These are phyloP conservation scores for Ophiocordyceps camponoti-saundersi DNA, from an alignment of 2,329 filamentous ascomycete species.

Conservation along the genomic window DNA sequence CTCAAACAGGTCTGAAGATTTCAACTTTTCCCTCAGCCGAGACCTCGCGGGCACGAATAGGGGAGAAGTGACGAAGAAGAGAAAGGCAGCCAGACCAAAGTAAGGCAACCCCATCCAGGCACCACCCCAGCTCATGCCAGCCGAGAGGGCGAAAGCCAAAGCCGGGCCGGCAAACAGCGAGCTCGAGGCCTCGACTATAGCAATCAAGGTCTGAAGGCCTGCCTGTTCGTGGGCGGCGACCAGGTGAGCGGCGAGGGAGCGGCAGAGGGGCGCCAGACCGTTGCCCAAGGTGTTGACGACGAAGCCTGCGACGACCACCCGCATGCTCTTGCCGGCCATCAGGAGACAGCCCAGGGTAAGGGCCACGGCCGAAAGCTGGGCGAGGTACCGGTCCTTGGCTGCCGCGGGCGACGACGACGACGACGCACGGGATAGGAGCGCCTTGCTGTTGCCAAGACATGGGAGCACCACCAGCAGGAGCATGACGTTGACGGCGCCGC, in stretches of 20 bases:
- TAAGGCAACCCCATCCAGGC: slow-evolving; percentile 11
- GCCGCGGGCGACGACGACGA: no score
- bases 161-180: slow-evolving; percentile 9
- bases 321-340: slow-evolving; percentile 5
- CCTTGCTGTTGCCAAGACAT: slow-evolving; percentile 2
- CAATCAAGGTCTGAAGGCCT: slow-evolving; percentile 12
- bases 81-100: slow-evolving; percentile 2
- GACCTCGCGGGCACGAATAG: background rate
- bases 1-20: background rate
- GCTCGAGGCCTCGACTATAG: slow-evolving; percentile 10
- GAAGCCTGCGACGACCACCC: slow-evolving; percentile 7
- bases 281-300: slow-evolving; percentile 7
- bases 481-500: slow-evolving; percentile 7
- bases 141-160: slow-evolving; percentile 10
- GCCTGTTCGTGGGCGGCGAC: slow-evolving; percentile 7
- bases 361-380: slow-evolving; percentile 7
- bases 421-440: no score
- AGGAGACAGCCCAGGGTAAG: slow-evolving; percentile 7
- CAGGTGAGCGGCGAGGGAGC: slow-evolving; percentile 7
- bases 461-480: slow-evolving; percentile 6
- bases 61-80: slow-evolving; percentile 1
- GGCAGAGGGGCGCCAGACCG: slow-evolving; percentile 6
- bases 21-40: background rate
- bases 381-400: slow-evolving; percentile 7
- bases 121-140: slow-evolving; percentile 8